These are phyloP conservation scores for Pleurotus tuber-regium DNA, from an alignment of 768 basidiomycete genomes.

Conservation along the genomic window DNA sequence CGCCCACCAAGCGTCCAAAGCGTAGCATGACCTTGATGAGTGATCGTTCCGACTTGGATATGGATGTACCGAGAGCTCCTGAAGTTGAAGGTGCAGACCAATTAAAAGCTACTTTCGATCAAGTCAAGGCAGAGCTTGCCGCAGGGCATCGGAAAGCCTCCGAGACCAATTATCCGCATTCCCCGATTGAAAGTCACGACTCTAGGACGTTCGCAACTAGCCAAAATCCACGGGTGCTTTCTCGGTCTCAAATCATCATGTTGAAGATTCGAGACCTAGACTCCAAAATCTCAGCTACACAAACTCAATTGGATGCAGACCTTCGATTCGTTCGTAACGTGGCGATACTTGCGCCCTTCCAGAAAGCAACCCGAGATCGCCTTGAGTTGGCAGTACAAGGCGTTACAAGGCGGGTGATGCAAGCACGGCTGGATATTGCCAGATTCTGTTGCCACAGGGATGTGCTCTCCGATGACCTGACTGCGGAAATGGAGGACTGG, in stretches of 20 bases:
- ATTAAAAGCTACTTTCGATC: conserved; percentile 70
- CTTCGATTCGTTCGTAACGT: conserved; percentile 79
- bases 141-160: conserved; percentile 38
- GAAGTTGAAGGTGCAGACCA: conserved; percentile 62
- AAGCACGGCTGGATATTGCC: conserved; percentile 68
- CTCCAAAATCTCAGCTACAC: conserved; percentile 46
- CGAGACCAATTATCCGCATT: conserved; percentile 21
- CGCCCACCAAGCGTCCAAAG: conserved; percentile 19
- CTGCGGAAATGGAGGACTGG: conserved; percentile 66
- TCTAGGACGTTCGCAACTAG: conserved; percentile 11
- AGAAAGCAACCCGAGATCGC: conserved; percentile 76
- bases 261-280: conserved; percentile 67
- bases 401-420: conserved; percentile 62
- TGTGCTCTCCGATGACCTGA: conserved; percentile 73
- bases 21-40: conserved; percentile 29
- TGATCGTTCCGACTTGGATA: conserved; percentile 30
- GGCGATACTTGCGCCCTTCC: conserved; percentile 85
- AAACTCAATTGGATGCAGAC: conserved; percentile 61
- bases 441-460: conserved; percentile 74
- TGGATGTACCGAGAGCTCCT: conserved; percentile 47
- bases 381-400: conserved; percentile 59
- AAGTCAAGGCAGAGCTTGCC: conserved; percentile 83
- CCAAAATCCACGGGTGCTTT: conserved; percentile 34
- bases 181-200: neutral
- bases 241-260: conserved; percentile 57